Evolutionary conservation across 768 basidiomycete species (phyloP).

Genomic region (Auricularia cornea): DNA sequence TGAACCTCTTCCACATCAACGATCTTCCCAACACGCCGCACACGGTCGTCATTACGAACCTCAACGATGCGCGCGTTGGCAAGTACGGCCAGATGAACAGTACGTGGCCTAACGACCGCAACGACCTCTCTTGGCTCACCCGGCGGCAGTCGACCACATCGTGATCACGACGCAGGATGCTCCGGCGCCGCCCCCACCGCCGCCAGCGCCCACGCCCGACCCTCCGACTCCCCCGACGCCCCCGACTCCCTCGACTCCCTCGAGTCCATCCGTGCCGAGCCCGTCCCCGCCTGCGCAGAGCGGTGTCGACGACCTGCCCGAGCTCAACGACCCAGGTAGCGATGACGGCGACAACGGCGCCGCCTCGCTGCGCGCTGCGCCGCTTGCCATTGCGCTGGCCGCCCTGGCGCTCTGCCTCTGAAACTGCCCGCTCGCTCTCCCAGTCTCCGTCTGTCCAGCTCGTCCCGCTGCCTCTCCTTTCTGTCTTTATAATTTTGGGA

Average conservation of each 20-base stretch:
- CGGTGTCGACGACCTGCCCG: not conserved
- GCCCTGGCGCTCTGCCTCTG: not conserved
- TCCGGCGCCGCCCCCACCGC: not conserved
- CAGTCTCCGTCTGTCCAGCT: too few species aligned
- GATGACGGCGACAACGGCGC: not conserved
- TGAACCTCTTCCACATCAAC: not conserved
- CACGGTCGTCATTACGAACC: not conserved
- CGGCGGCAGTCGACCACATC: not conserved
- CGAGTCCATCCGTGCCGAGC: not conserved
- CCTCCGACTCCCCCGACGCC: too few species aligned
- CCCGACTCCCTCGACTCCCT: not conserved
- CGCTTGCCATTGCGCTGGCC: not conserved
- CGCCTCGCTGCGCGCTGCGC: not conserved
- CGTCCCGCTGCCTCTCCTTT: too few species aligned
- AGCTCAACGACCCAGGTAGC: not conserved
- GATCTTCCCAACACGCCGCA: not conserved
- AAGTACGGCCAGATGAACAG: not conserved
- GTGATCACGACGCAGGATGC: not conserved
- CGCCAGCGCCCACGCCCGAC: too few species aligned
- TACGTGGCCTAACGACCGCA: too few species aligned
- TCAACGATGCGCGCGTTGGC: not conserved
- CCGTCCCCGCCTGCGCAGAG: not conserved
- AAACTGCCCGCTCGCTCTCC: not conserved
- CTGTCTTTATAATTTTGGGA: too few species aligned
- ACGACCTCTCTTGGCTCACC: too few species aligned